Conservation (phyloP, 768 basidiomycete species). For the Neoboletus magnificus region DNA sequence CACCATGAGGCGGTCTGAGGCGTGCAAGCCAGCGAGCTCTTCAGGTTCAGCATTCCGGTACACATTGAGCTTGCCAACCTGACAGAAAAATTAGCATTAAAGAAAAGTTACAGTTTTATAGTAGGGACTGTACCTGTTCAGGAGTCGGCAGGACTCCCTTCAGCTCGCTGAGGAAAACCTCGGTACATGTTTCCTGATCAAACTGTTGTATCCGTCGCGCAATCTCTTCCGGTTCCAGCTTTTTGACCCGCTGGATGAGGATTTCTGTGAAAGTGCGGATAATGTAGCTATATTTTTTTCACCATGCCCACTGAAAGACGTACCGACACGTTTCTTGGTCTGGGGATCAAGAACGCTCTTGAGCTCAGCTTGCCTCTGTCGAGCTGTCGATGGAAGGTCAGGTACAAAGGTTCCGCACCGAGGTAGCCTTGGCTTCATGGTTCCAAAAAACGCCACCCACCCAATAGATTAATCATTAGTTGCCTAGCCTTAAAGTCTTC, state of each 20-base stretch:
- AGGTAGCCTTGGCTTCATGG: not conserved
- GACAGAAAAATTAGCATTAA: not conserved
- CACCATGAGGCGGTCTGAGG: slow-evolving; percentile 95
- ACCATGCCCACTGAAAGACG: slow-evolving; percentile 30
- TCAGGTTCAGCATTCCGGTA: slow-evolving; percentile 84
- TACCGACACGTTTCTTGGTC: slow-evolving; percentile 92
- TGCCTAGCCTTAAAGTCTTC: slow-evolving; percentile 97
- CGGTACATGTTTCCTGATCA: slow-evolving; percentile 82
- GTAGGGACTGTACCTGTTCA: slow-evolving; percentile 59
- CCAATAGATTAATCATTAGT: slow-evolving; percentile 85
- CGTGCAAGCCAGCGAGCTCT: slow-evolving; percentile 86
- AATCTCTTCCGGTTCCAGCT: slow-evolving; percentile 82
- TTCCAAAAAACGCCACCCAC: slow-evolving; percentile 39
- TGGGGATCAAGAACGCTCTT: slow-evolving; percentile 88
- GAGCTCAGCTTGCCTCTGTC: slow-evolving; percentile 83
- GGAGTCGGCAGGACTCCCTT: slow-evolving; percentile 87
- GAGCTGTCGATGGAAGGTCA: slow-evolving; percentile 43
- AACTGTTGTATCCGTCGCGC: slow-evolving; percentile 81
- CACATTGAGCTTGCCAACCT: slow-evolving; percentile 87
- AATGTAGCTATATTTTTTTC: not conserved
- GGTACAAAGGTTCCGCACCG: not conserved
- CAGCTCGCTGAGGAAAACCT: slow-evolving; percentile 85
- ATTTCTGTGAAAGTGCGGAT: slow-evolving; percentile 58
- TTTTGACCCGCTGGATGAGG: slow-evolving; percentile 83
- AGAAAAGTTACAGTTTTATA: not conserved